Evolutionary conservation across 2,329 filamentous ascomycete species (phyloP), one percentile per base, ranked within the genome.

Genomic region (Keithomyces neogunnii): DNA sequence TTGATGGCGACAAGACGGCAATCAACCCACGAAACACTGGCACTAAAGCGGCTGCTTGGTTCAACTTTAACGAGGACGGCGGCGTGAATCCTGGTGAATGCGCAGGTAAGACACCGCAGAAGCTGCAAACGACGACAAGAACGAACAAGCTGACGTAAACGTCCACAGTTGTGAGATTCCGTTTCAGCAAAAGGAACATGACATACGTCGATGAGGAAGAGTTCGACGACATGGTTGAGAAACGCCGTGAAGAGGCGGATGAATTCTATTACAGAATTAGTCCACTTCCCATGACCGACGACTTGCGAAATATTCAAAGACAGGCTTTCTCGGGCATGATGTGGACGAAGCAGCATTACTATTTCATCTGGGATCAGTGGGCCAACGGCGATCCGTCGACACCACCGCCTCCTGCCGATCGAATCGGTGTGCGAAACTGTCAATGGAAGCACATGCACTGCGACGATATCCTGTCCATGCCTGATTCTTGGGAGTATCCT

Each of bases 291-390:
- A 95, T 96, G 86, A 80, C 88, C 0, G 91, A 97, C 47, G 92
- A 97, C 63, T 77, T 96, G 53, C 85, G 91, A 59, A 96, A 95
- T 68, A 93, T 97, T 59, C 93, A 97, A 70, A 82, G 92, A 59
- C 91, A 96, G 67, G 93, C 92, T 3, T 87, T 96, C 58, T 85
- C 91, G 0, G 92, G 93, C 50, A 97, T 97, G 92, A 86, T 97
- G 78, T 97, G 92, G 92, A 95, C 87, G 56, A 97, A 97, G 69
- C 92, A 97, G 67, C 89, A 89, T 70, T 97, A 97, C 68, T 82
- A 95, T 65, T 96, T 97, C 68, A 83, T 97, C 61, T 96, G 90
- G 89, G 91, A 97, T 57, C 88, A 97, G 65, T 97, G 92, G 92
- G 90, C 91, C 30, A 95, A 95, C 57, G 92, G 92, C 49, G 92